Evolutionary conservation across 352 stramenopile species (phyloP).

Genomic region (Phytophthora parvispora): DNA sequence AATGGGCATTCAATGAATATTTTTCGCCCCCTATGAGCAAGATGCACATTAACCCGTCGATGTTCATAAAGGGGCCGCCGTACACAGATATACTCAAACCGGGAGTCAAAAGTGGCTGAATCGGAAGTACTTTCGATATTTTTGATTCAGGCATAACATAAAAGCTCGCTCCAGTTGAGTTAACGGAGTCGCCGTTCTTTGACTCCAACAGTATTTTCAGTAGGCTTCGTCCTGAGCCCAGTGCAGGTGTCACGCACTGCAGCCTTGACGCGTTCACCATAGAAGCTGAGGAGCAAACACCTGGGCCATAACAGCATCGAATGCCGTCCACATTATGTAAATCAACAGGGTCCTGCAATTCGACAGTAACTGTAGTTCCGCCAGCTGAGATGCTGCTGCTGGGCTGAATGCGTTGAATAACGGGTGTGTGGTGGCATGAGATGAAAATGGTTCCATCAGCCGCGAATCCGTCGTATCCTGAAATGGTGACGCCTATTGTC

Average conservation of each 20-base stretch:
- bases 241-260: slow-evolving; percentile 31
- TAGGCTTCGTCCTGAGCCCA: slow-evolving; percentile 4
- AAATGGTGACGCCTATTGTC: slow-evolving; percentile 36
- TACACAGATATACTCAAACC: slow-evolving; percentile 30
- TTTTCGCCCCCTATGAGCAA: slow-evolving; percentile 25
- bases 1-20: slow-evolving; percentile 18
- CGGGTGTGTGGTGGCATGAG: slow-evolving; percentile 20
- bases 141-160: slow-evolving; percentile 16
- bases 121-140: slow-evolving; percentile 39
- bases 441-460: slow-evolving; percentile 22
- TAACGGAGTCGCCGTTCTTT: slow-evolving; percentile 18
- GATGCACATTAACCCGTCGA: slow-evolving; percentile 29
- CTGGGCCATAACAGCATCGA: slow-evolving; percentile 44
- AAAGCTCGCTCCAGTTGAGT: slow-evolving; percentile 45
- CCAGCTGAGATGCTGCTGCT: slow-evolving; percentile 20
- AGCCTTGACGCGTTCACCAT: slow-evolving; percentile 19
- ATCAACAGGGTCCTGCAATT: slow-evolving; percentile 17
- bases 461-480: slow-evolving; percentile 41
- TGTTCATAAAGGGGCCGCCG: slow-evolving; percentile 31
- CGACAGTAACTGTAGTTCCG: slow-evolving; percentile 22
- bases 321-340: slow-evolving; percentile 5
- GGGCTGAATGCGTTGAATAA: slow-evolving; percentile 30
- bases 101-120: slow-evolving; percentile 11
- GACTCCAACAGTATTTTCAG: slow-evolving; percentile 37
- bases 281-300: slow-evolving; percentile 22